Conservation (phyloP, 1,139 yeast genomes). For the Casaregolazyma lundiana region DNA sequence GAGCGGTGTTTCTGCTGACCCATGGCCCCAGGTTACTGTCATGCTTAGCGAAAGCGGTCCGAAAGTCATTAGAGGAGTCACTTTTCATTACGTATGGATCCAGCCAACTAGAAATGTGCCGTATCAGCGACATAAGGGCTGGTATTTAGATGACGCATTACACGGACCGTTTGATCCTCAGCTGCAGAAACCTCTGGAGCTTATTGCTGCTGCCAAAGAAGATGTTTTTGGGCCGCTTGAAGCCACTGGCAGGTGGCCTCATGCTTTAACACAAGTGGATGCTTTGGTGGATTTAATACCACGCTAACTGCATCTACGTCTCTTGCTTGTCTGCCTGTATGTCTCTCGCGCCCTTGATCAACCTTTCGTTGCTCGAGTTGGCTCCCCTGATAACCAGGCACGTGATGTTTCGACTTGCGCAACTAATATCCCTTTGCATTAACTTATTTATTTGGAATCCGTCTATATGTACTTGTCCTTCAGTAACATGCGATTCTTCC, state of each 20-base stretch:
- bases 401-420: too few species aligned
- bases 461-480: not conserved
- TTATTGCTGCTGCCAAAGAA: not conserved
- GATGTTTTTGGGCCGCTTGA: not conserved
- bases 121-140: not conserved
- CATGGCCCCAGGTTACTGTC: slow-evolving; percentile 40
- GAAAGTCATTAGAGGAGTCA: slow-evolving; percentile 51
- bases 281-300: too few species aligned
- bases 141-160: slow-evolving; percentile 36
- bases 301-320: too few species aligned
- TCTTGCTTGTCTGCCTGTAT: too few species aligned
- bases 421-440: too few species aligned
- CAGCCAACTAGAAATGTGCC: not conserved
- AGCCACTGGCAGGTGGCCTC: slow-evolving; percentile 1
- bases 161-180: not conserved
- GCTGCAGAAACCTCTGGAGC: not conserved
- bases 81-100: slow-evolving; percentile 46
- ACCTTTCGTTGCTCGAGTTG: too few species aligned
- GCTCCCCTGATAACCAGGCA: too few species aligned
- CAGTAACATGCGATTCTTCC: not conserved
- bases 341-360: too few species aligned
- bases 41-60: slow-evolving; percentile 59
- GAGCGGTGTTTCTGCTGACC: slow-evolving; percentile 1
- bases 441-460: not conserved
- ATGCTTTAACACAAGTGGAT: not conserved